These are phyloP conservation scores for Lipomyces orientalis DNA, from an alignment of 805 yeast species.

Conservation along the genomic window DNA sequence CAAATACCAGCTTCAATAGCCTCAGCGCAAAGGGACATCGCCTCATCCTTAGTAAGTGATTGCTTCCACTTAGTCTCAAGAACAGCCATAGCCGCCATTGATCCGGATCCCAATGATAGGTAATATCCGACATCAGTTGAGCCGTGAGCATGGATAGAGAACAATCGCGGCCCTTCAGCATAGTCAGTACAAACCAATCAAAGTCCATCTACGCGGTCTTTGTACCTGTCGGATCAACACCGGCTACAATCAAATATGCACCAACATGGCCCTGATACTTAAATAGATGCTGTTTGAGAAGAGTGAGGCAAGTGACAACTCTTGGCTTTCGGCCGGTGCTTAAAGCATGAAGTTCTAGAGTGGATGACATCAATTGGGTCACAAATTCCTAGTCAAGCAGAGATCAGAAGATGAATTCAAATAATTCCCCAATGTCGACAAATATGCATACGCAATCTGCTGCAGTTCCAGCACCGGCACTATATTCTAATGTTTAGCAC, in stretches of 20 bases:
- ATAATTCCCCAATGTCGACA: not conserved
- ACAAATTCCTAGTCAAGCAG: constrained; percentile 68
- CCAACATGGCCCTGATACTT: constrained; percentile 97
- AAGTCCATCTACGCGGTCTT: not conserved
- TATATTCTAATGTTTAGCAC: not conserved
- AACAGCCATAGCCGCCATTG: constrained; percentile 98
- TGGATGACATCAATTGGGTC: constrained; percentile 88
- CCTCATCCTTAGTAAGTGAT: constrained; percentile 82
- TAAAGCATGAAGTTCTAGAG: constrained; percentile 86
- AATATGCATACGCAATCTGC: constrained; percentile 72
- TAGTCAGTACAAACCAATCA: not conserved
- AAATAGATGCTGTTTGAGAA: constrained; percentile 93
- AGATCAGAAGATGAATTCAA: not conserved
- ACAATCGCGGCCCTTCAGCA: constrained; percentile 67
- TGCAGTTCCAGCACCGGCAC: constrained; percentile 99
- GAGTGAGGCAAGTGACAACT: constrained; percentile 89
- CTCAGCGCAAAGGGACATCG: constrained; percentile 85
- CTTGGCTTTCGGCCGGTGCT: constrained; percentile 86
- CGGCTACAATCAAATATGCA: constrained; percentile 97
- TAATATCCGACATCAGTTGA: constrained; percentile 95
- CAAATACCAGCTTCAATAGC: constrained; percentile 98
- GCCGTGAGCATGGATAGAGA: constrained; percentile 96
- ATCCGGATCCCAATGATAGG: constrained; percentile 93
- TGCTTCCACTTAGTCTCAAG: constrained; percentile 86
- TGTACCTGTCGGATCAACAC: constrained; percentile 91